Evolutionary conservation across 2,329 filamentous ascomycete species (phyloP), one percentile per base, ranked within the genome.

Genomic region (Epichloe festucae): DNA sequence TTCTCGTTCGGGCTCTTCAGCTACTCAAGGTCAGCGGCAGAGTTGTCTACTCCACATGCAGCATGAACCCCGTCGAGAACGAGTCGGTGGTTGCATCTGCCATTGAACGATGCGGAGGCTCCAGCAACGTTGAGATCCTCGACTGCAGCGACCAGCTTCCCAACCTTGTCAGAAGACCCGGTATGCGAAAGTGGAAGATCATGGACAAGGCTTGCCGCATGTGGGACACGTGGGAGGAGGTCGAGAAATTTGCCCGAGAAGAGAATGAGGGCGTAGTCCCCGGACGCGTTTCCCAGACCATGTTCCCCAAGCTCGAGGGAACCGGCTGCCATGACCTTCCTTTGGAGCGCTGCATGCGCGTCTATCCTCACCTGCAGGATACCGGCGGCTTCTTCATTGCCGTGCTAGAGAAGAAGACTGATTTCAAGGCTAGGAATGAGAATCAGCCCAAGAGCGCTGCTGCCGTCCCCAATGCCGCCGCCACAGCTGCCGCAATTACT

Each of bases 311-410:
- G 40, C 75, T 79, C 0, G 73, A 74, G 52, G 70, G 69, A 15
- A 69, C 71, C 40, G 70, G 73, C 31, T 79, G 77, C 51, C 73
- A 78, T 67, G 63, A 78, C 68, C 75, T 96, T 23, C 89, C 89
- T 15, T 77, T 97, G 17, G 87, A 96, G 61, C 81, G 86, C 54
- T 96, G 91, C 69, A 90, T 97, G 77, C 81, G 93, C 55, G 83
- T 98, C 6, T 98, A 97, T 66, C 87, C 90, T 36, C 93, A 98
- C 67, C 78, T 89, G 63, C 93, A 98, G 69, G 89, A 98, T 61
- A 98, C 93, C 3, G 93, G 93, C 52, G 91, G 86, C 21, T 98
- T 98, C 76, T 98, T 98, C 72, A 96, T 98, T 64, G 85, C 89
- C 0, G 90, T 96, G 0, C 71, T 98, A 17, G 87, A 96, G 73